A percentile compares a stretch with the other conserved stretches of the same genome.
Evolutionary conservation across 2,329 filamentous ascomycete genomes (phyloP).

Genomic region (Colletotrichum lini): DNA sequence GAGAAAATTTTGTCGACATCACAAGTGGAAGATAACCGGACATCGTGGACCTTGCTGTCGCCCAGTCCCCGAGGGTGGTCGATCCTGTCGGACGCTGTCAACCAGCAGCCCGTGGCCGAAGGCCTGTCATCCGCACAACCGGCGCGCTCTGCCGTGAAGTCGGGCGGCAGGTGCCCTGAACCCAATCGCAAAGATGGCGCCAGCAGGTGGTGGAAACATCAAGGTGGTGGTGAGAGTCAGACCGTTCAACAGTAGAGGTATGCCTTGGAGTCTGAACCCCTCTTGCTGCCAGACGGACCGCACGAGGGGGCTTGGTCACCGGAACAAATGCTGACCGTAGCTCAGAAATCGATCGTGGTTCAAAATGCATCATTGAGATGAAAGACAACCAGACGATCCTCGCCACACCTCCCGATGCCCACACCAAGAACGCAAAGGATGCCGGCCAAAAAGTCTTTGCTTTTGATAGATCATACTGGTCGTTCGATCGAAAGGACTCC

Average conservation of each 20-base stretch:
- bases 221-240: conserved; percentile 98
- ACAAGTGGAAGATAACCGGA: neutral
- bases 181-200: conserved; percentile 66
- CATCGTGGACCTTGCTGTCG: conserved; percentile 12
- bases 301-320: neutral
- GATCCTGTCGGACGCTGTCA: conserved; percentile 7
- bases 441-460: conserved; percentile 87
- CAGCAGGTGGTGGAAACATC: conserved; percentile 90
- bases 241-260: conserved; percentile 96
- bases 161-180: conserved; percentile 39
- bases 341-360: conserved; percentile 87
- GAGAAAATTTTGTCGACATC: conserved; percentile 14
- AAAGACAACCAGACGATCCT: conserved; percentile 92
- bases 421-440: conserved; percentile 77
- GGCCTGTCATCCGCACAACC: conserved; percentile 35
- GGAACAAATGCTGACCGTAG: conserved; percentile 6
- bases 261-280: conserved; percentile 42
- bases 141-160: conserved; percentile 31
- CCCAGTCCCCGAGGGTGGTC: neutral
- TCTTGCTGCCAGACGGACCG: neutral
- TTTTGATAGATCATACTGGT: conserved; percentile 99
- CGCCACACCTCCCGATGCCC: conserved; percentile 75
- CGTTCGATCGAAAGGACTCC: conserved; percentile 85
- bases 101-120: conserved; percentile 6
- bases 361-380: conserved; percentile 99